Evolutionary conservation across 2,329 filamentous ascomycete species (phyloP), one percentile per base, ranked within the genome.

Genomic region (Neonectria punicea): DNA sequence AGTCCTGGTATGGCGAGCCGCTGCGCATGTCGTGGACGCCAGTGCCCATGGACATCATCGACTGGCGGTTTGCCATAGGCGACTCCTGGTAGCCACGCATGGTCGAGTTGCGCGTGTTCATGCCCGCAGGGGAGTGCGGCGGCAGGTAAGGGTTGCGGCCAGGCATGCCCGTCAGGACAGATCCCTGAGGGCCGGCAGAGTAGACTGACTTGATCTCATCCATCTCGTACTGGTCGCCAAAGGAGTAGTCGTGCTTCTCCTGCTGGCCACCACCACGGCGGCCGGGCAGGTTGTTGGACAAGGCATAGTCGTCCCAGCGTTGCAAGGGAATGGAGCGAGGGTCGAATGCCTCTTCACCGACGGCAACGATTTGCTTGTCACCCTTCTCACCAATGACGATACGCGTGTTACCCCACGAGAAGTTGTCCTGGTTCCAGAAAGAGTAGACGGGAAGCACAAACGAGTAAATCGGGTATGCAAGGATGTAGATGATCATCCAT

Each of bases 341-440:
- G 74, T 99, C 93, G 76, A 97, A 99, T 10, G 87, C 89, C 77
- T 96, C 93, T 65, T 92, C 90, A 28, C 95, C 92, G 3, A 94
- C 89, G 0, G 94, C 94, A 58, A 99, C 86, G n/a, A 98, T 85
- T 76, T 97, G 90, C 83, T 97, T 97, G 77, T 88, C 88, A 68
- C 94, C 95, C 79, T 95, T 93, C 80, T 99, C 96, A 65, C 94
- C 95, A 70, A 98, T 92, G 71, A 99, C 96, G 70, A 99, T 90
- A 87, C 96, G 94, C 1, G 96, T 99, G 83, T 96, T 98, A 86
- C 96, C 96, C 96, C 96, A 99, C 2, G 91, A 91, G 86, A 99
- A 99, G 82, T 99, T 95, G 81, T 99, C 96, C 80, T 98, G 94
- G 81, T 98, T 97, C 96, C 96, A 99, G 90, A 99, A 99, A 0